A percentile compares a stretch with the other conserved stretches of the same genome.
Conservation (phyloP, 805 yeast species). For the Saccharomycopsis vini region DNA sequence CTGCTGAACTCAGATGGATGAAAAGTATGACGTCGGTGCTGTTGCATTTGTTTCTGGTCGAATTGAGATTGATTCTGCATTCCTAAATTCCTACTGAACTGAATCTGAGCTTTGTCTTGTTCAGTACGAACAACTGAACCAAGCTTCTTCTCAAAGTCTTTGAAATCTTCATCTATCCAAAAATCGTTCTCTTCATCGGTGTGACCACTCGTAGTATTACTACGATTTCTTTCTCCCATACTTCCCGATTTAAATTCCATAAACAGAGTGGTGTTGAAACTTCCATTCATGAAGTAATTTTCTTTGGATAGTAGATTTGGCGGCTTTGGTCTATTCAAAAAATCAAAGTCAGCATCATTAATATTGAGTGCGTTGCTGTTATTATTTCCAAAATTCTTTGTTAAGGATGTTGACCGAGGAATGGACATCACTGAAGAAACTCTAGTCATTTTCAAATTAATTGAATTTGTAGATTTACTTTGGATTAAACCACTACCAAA, state of each 20-base stretch:
- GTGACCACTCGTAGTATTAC: background rate
- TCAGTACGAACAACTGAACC: background rate
- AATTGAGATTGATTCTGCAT: too few species aligned
- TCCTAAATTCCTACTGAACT: too few species aligned
- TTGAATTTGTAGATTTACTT: conserved; percentile 15
- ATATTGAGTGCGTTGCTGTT: too few species aligned
- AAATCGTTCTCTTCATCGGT: conserved; percentile 10
- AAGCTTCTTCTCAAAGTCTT: conserved; percentile 9
- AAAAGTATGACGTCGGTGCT: too few species aligned
- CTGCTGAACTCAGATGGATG: too few species aligned
- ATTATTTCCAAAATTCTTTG: conserved; percentile 1
- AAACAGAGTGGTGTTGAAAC: background rate
- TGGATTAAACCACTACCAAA: conserved; percentile 18
- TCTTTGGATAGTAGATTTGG: conserved; percentile 17
- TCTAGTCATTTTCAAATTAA: conserved; percentile 11
- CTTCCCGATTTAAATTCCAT: background rate
- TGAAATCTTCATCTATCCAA: conserved; percentile 16
- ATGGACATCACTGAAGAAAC: conserved; percentile 14
- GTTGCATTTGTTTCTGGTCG: too few species aligned
- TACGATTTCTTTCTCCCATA: background rate
- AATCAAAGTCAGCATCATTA: conserved; percentile 6
- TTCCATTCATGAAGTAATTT: conserved; percentile 7
- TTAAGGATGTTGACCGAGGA: conserved; percentile 12
- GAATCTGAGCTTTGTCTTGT: background rate
- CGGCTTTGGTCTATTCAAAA: conserved; percentile 5